A percentile compares a stretch with the other conserved stretches of the same genome.
Evolutionary conservation across 2,329 filamentous ascomycete species (phyloP).

Genomic region (Dryadomyces quercivorus): DNA sequence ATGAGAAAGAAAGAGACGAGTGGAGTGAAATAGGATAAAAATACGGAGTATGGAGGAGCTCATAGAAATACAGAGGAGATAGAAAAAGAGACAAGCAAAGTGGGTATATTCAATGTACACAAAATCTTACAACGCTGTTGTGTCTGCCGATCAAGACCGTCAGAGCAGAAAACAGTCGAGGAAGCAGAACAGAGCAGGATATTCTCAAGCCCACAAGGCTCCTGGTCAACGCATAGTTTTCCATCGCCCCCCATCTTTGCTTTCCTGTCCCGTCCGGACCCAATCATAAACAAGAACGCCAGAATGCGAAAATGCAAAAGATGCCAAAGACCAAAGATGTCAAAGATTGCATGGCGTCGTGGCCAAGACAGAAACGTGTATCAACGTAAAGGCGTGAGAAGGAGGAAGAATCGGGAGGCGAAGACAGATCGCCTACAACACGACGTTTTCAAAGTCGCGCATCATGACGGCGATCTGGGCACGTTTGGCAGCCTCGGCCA

Average conservation of each 20-base stretch:
- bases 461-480: conserved; percentile 84
- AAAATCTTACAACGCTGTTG: neutral
- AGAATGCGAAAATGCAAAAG: no score
- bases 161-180: neutral
- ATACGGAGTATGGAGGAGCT: no score
- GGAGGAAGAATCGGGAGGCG: no score
- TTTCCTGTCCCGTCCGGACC: neutral
- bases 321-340: no score
- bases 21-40: no score
- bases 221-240: no score
- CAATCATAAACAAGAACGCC: no score
- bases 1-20: neutral
- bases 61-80: neutral
- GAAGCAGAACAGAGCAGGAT: neutral
- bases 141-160: neutral
- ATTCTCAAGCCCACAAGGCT: no score
- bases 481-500: conserved; percentile 86
- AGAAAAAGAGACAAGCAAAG: neutral
- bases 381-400: neutral
- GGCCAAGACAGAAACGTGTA: no score
- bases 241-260: no score
- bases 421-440: conserved; percentile 29
- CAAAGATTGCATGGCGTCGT: no score
- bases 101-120: neutral
- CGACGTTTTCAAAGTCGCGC: conserved; percentile 69